phyloP scores from a whole-genome alignment of 2,329 filamentous ascomycete genomes.

The Fusarium phyllophilum region DNA sequence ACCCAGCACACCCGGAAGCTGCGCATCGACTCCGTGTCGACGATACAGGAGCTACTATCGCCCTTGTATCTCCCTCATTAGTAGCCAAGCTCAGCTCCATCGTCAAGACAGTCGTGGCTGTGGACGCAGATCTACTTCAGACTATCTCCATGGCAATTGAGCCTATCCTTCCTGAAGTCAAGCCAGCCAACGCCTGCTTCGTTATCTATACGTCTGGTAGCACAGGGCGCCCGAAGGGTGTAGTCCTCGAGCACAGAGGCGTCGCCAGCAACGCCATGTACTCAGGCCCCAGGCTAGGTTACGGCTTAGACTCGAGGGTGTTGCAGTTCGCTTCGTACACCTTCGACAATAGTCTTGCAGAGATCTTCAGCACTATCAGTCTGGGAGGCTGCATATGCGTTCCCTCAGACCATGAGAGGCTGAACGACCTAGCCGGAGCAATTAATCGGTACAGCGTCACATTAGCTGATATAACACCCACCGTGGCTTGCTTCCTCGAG shows the following conservation, averaged over 20 bases:
- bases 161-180: neutral
- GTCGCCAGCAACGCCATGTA: slow-evolving; percentile 19
- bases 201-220: slow-evolving; percentile 37
- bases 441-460: slow-evolving; percentile 24
- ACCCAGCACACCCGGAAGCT: slow-evolving; percentile 35
- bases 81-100: slow-evolving; percentile 1
- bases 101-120: neutral
- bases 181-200: slow-evolving; percentile 27
- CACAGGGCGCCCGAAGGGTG: slow-evolving; percentile 28
- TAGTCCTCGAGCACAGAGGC: slow-evolving; percentile 28
- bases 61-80: slow-evolving; percentile 19
- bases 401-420: slow-evolving; percentile 30
- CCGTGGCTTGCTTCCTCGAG: slow-evolving; percentile 26
- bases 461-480: slow-evolving; percentile 30
- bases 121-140: slow-evolving; percentile 14
- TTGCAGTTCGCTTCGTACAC: slow-evolving; percentile 36
- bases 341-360: slow-evolving; percentile 30
- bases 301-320: slow-evolving; percentile 17
- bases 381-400: slow-evolving; percentile 30
- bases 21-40: slow-evolving; percentile 17
- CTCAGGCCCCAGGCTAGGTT: slow-evolving; percentile 22
- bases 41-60: slow-evolving; percentile 24
- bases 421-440: slow-evolving; percentile 23
- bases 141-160: neutral
- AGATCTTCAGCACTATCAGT: slow-evolving; percentile 27